Conservation (phyloP, 352 stramenopile genomes). For the Phytophthora pseudosyringae region DNA sequence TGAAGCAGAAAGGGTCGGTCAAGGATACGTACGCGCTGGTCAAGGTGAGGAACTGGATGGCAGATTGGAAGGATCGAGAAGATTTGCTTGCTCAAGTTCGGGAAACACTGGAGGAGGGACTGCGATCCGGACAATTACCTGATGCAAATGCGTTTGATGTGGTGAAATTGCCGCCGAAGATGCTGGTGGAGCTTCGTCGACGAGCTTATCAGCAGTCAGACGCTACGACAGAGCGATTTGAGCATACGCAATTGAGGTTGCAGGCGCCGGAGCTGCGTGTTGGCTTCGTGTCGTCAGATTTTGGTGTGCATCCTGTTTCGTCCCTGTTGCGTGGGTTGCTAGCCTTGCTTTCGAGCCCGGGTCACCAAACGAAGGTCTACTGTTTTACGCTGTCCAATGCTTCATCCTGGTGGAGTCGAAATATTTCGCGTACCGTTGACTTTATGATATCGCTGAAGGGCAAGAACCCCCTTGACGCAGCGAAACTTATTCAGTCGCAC, state of each 20-base stretch:
- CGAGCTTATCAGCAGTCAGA: conserved; percentile 20
- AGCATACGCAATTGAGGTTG: conserved; percentile 29
- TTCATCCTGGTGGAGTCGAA: conserved; percentile 81
- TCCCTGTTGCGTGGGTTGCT: conserved; percentile 73
- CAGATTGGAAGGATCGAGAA: conserved; percentile 68
- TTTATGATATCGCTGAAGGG: conserved; percentile 72
- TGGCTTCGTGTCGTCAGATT: conserved; percentile 85
- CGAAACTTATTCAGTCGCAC: conserved; percentile 55
- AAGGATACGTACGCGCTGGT: conserved; percentile 52
- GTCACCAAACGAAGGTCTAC: conserved; percentile 57
- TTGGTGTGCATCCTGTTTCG: conserved; percentile 81
- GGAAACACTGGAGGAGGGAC: conserved; percentile 24
- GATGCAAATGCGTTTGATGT: conserved; percentile 56
- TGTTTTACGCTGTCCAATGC: conserved; percentile 71
- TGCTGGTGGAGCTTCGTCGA: conserved; percentile 34
- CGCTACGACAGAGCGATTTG: conserved; percentile 15
- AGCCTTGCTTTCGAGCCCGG: conserved; percentile 42
- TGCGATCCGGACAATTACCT: conserved; percentile 14
- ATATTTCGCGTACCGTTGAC: conserved; percentile 75
- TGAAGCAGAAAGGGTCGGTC: conserved; percentile 46
- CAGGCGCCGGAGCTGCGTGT: conserved; percentile 47
- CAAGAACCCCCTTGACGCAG: conserved; percentile 57
- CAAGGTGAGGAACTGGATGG: conserved; percentile 76
- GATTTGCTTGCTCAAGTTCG: conserved; percentile 48
- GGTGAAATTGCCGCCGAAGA: conserved; percentile 39